Base-by-base conservation (phyloP, 2,329 filamentous ascomycete genomes). In the Hansfordia pulvinata region DNA sequence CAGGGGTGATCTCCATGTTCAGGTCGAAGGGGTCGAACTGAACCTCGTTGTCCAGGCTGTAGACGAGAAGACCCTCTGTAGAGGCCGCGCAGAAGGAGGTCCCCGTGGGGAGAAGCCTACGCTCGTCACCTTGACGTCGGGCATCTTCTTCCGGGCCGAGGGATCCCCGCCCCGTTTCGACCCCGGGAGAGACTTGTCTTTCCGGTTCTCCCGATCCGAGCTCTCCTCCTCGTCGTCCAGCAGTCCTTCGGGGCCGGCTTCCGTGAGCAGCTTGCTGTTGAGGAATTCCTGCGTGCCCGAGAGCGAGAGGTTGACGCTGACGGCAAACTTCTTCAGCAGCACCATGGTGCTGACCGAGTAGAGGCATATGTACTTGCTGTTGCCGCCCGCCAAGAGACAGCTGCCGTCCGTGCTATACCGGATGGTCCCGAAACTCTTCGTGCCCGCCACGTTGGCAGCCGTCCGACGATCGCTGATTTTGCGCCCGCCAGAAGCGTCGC, bases 331-430 rank as follows among this genome's bases (percentile, higher is more conserved):
- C 51, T 92, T 93, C 30, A 96, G 62, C 8, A 98, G 60, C 1
- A 90, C 84, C 50, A 90, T 85, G 1, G 88, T 93, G 31, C 76
- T 75, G 17, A 93, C 83, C n/a, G 92, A 88, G 55, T 98, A 98
- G 31, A 98, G 54, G 48, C 90, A 96, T 27, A 98, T 94, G 52
- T 93, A 94, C 58, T 98, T 98, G 74, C 85, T 94, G 62, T 90
- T 93, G 17, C 90, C 90, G 25, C 74, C 86, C 1, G 88, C 90
- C 20, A 98, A 62, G 8, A 98, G 63, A 42, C 90, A 94, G 35
- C 74, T 81, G 9, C 90, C 90, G 46, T 98, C 90, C 2, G 83
- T 79, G 48, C 85, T 93, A 56, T 96, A 98, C 28, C 71, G 73
- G 37, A 98, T 81, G 6, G 79, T 80, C 43, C 70, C 77, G 58